Percentiles rank a stretch among this genome's conserved stretches.
Conservation (phyloP, 768 basidiomycete species). For the Tricholoma hemisulphureum region DNA sequence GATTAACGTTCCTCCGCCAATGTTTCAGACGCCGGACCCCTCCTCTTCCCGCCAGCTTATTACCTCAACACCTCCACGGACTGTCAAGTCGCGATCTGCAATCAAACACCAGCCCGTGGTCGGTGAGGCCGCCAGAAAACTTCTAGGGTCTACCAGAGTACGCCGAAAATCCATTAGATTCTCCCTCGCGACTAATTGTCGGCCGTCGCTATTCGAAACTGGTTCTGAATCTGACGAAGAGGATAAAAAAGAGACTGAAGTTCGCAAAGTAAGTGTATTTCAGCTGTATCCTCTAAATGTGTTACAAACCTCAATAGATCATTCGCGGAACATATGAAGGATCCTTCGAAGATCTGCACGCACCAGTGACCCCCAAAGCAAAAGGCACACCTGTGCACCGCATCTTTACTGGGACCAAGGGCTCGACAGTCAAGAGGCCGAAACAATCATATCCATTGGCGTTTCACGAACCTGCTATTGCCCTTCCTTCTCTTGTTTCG, state of each 20-base stretch:
- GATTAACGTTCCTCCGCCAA: not conserved
- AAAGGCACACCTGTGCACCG: constrained; percentile 23
- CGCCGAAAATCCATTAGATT: constrained; percentile 26
- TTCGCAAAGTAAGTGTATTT: constrained; percentile 18
- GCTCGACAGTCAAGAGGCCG: constrained; percentile 17
- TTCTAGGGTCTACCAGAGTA: not conserved
- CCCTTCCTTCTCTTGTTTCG: constrained; percentile 16
- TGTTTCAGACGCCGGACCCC: not conserved
- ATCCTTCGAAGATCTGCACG: constrained; percentile 15
- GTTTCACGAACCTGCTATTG: constrained; percentile 17
- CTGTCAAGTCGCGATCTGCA: not conserved
- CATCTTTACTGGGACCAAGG: constrained; percentile 28
- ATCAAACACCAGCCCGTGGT: not conserved
- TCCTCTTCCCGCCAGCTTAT: not conserved
- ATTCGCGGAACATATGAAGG: constrained; percentile 25
- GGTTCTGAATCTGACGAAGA: constrained; percentile 3
- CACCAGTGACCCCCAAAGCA: constrained; percentile 18
- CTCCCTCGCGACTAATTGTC: constrained; percentile 22
- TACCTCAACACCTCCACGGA: constrained; percentile 9
- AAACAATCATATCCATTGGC: constrained; percentile 20
- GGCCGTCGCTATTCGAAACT: constrained; percentile 20
- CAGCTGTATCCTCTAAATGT: not conserved
- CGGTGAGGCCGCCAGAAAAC: not conserved
- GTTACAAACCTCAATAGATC: constrained; percentile 14
- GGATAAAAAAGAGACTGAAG: constrained; percentile 19